Percentiles rank a stretch among this genome's conserved stretches.
Conservation (phyloP, 2,329 filamentous ascomycete species). For the Trichoderma sp. region DNA sequence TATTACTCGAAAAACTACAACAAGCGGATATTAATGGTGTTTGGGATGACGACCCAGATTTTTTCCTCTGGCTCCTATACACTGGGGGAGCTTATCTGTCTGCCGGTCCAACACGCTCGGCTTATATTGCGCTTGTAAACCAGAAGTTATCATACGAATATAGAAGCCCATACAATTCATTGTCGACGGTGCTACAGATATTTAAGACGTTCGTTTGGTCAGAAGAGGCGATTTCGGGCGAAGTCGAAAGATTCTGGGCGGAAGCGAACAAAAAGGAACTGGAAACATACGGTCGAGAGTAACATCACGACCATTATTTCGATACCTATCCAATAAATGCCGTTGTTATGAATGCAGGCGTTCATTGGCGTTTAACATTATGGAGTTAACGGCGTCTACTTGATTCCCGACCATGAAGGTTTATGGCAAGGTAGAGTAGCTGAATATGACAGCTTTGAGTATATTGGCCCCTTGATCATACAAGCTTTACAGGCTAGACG, state of each 20-base stretch:
- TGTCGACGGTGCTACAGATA: background rate
- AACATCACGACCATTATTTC: background rate
- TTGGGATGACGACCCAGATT: background rate
- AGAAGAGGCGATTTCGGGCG: background rate
- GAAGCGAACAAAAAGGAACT: background rate
- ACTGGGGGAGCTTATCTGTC: background rate
- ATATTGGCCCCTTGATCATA: background rate
- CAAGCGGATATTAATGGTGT: background rate
- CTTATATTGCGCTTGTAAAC: background rate
- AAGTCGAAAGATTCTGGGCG: background rate
- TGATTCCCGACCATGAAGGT: background rate
- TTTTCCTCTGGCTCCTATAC: background rate
- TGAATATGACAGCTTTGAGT: background rate
- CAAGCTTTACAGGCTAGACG: background rate
- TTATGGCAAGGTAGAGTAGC: too few species aligned
- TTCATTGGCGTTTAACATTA: background rate
- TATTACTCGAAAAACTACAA: background rate
- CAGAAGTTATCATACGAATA: background rate
- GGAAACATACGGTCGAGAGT: background rate
- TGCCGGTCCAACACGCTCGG: background rate
- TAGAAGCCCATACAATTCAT: background rate
- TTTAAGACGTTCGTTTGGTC: background rate
- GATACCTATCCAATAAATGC: background rate
- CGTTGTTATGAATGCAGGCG: background rate
- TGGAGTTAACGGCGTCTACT: background rate